These are phyloP conservation scores for Aspergillus homomorphus DNA, from an alignment of 495 filamentous ascomycete species.

Conservation along the genomic window DNA sequence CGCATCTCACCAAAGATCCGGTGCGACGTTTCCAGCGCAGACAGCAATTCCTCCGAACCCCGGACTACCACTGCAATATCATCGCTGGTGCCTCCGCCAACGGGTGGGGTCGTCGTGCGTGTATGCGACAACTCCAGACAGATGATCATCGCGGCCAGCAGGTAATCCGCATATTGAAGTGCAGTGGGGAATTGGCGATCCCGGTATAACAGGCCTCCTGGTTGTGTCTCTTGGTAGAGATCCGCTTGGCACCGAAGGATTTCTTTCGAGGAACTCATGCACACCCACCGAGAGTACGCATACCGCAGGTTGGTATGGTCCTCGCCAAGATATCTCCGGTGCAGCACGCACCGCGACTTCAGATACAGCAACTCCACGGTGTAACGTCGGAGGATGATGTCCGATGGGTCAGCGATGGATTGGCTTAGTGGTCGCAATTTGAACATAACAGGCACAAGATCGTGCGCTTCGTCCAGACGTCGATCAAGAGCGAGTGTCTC, in stretches of 20 bases:
- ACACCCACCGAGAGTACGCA: constrained; percentile 73
- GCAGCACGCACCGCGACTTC: constrained; percentile 77
- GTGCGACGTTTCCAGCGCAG: constrained; percentile 62
- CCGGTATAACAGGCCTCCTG: constrained; percentile 65
- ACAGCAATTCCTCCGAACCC: constrained; percentile 64
- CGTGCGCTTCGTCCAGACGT: constrained; percentile 64
- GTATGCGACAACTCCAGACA: constrained; percentile 63
- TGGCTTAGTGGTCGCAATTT: constrained; percentile 67
- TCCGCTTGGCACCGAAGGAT: constrained; percentile 72
- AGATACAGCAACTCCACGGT: constrained; percentile 78
- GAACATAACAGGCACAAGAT: constrained; percentile 65
- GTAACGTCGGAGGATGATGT: constrained; percentile 77
- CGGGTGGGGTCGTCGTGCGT: background rate
- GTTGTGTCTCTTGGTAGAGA: constrained; percentile 71
- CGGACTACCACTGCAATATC: constrained; percentile 32
- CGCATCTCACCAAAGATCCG: constrained; percentile 67
- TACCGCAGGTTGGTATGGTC: constrained; percentile 68
- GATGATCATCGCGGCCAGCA: constrained; percentile 87
- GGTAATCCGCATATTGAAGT: constrained; percentile 75
- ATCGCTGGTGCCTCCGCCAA: background rate
- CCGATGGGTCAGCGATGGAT: constrained; percentile 68
- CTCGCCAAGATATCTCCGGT: constrained; percentile 75
- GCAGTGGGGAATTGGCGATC: constrained; percentile 77
- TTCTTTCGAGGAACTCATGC: constrained; percentile 74
- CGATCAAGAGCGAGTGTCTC: constrained; percentile 74